Evolutionary conservation across 1,284 basidiomycete genomes (phyloP), one percentile per base, ranked within the genome.

Genomic region (Tremellales sp.): DNA sequence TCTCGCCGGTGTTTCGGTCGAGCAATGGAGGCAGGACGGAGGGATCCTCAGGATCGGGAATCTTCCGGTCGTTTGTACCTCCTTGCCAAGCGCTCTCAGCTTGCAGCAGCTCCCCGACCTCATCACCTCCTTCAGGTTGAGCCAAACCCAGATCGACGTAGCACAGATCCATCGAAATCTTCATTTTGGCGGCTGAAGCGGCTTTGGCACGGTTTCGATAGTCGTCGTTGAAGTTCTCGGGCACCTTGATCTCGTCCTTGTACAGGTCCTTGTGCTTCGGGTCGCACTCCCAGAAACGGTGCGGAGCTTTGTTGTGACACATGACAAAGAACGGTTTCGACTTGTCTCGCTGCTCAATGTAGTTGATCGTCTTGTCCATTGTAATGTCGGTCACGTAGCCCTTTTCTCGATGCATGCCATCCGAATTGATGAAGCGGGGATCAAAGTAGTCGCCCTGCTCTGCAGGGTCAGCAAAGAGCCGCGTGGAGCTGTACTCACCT

Each of bases 311-410:
- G 50, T 62, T 58, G 42, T 62, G 60, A 42, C 52, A 52, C 58
- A 56, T 55, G 42, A 52, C 47, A 49, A 62, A 62, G 53, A 62
- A 62, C 8, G 60, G 60, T 22, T 40, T 24, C 12, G 13, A 21
- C 43, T 45, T 43, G 44, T 60, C 60, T 3, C 56, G 45, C 26
- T 41, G 11, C 15, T 47, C 35, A 47, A 62, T 58, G 19, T 53
- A 62, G 40, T 56, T 39, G 45, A 62, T 48, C 17, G 52, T 46
- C 47, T 62, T 62, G 49, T 62, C 54, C n/a, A 58, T 61, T 43
- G 59, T 62, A n/a, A 62, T 53, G 44, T 62, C 57, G 21, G 61
- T 62, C 26, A 48, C 58, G 49, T 62, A 62, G n/a, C 58, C 61
- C 19, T 43, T 46, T 45, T 58, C 49, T 15, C 19, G 15, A 43